Evolutionary conservation across 2,329 filamentous ascomycete genomes (phyloP).

Genomic region (Fusarium nygamai): DNA sequence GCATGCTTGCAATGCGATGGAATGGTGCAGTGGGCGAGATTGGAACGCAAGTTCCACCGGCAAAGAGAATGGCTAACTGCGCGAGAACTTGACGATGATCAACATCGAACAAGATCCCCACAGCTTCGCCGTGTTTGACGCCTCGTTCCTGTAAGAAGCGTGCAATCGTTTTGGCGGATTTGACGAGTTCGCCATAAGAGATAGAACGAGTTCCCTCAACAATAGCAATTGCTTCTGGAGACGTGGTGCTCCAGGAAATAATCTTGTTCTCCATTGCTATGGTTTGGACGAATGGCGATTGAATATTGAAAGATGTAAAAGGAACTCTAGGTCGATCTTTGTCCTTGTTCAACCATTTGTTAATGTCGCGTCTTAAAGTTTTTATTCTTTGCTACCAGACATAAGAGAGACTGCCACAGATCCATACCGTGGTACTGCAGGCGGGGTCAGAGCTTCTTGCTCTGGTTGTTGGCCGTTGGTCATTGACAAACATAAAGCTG

Average conservation of each 20-base stretch:
- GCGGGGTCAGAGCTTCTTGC: not conserved
- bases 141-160: not conserved
- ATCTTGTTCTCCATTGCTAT: not conserved
- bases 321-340: accelerated
- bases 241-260: not conserved
- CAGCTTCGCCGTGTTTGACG: not conserved
- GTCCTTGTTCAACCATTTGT: too few species aligned
- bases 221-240: not conserved
- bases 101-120: not conserved
- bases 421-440: not conserved
- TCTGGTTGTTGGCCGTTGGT: not conserved
- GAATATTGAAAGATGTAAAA: not conserved
- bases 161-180: not conserved
- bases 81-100: not conserved
- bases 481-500: not conserved
- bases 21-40: not conserved
- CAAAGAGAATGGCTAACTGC: not conserved
- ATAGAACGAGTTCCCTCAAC: not conserved
- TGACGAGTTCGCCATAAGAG: not conserved
- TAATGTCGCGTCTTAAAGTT: not conserved
- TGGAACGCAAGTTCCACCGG: not conserved
- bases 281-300: not conserved
- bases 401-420: too few species aligned
- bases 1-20: not conserved
- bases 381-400: not conserved